Evolutionary conservation across 371 early-diverging fungal species (phyloP), one percentile per base, ranked within the genome.

Genomic region (Mucor mucedo): DNA sequence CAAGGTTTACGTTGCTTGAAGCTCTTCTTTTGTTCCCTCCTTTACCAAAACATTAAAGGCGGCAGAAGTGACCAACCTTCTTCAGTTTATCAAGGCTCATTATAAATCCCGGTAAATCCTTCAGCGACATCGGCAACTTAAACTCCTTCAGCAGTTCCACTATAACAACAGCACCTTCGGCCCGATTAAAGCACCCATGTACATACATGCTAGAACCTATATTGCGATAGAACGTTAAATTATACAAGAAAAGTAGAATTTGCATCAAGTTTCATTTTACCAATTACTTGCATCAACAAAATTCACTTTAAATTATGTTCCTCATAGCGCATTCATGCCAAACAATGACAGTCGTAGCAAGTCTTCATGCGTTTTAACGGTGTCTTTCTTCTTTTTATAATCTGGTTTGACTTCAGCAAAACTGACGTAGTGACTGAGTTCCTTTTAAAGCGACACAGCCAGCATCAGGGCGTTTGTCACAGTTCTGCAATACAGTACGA

Each of bases 1-100:
- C 62, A 53, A 63, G 56, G 63, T 55, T 55, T 40, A 49, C 38
- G 63, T 56, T 63, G 56, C 56, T 63, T 63, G 61, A 60, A 41
- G 53, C 53, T 53, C 42, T 60, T 60, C 53, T 60, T 60, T 60
- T 44, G 42, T 41, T 53, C 53, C 42, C 33, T 53, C 42, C 45
- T 53, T 40, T 52, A 60, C 49, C 60, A 60, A 52, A 60, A 60
- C 61, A 60, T 60, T 41, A 44, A 44, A 42, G 33, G 38, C 55
- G 45, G 62, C 44, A 61, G 62, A 62, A 62, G 54, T 62, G 54
- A 53, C 29, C 49, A 47, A 48, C 32, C 49, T 56, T 55, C 63
- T 55, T 63, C 63, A 63, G 56, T 56, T 63, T 55, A 62, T 55
- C 55, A 53, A 62, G 55, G 55, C 55, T 62, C 62, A 62, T 62